Percentiles rank a stretch among this genome's conserved stretches.
Conservation (phyloP, 2,329 filamentous ascomycete genomes). For the Podosphaera leucotricha region DNA sequence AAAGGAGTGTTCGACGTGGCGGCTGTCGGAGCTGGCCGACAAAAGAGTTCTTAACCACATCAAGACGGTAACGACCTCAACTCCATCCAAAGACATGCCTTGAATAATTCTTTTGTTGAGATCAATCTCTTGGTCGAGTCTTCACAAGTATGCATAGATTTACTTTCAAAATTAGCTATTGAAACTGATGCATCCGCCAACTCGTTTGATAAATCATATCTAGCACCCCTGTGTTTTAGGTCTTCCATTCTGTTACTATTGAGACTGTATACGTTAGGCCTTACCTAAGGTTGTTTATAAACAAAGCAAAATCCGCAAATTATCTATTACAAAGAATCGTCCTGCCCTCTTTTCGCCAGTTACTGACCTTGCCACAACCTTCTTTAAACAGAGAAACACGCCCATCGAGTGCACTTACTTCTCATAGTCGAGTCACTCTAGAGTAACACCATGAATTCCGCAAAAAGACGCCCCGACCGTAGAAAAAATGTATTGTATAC, state of each 20-base stretch:
- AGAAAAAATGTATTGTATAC: neutral
- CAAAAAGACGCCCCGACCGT: neutral
- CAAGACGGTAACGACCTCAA: too few species aligned
- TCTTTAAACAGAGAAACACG: too few species aligned
- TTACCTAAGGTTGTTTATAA: too few species aligned
- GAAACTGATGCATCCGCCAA: too few species aligned
- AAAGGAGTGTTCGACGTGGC: constrained; percentile 30
- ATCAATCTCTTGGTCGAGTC: neutral
- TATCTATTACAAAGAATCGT: neutral
- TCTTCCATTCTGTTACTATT: too few species aligned
- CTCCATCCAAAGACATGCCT: too few species aligned
- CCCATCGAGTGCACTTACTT: neutral
- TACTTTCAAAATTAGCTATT: too few species aligned
- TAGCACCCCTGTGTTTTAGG: too few species aligned
- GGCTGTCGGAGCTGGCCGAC: neutral
- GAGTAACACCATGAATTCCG: neutral
- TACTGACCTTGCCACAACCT: neutral
- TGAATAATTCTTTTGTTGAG: too few species aligned
- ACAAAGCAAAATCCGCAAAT: neutral
- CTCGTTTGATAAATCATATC: too few species aligned
- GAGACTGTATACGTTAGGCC: too few species aligned
- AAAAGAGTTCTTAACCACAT: too few species aligned
- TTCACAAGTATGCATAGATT: neutral
- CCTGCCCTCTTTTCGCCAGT: neutral
- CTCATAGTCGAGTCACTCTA: neutral